phyloP scores from a whole-genome alignment of 108 stramenopile species.

The Cyclotella baltica region DNA sequence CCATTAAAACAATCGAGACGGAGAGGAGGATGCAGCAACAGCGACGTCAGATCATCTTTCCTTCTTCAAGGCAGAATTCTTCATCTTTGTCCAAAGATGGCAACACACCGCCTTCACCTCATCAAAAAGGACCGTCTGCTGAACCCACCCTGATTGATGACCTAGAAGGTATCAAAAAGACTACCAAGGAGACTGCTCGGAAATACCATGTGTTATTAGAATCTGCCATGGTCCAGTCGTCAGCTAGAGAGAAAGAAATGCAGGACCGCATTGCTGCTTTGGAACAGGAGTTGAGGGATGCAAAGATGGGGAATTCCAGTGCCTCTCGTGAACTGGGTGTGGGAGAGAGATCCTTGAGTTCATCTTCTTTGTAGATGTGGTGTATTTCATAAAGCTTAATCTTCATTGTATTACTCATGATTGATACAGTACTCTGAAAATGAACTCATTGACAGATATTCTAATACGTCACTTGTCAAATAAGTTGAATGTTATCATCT shows the following conservation, averaged over 20 bases:
- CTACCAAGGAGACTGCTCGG: constrained; percentile 11
- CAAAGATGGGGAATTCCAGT: neutral
- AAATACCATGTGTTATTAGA: constrained; percentile 37
- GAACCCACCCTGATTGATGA: constrained; percentile 2
- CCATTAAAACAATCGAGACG: constrained; percentile 51
- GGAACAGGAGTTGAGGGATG: constrained; percentile 72
- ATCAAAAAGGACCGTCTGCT: neutral
- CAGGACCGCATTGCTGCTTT: constrained; percentile 64
- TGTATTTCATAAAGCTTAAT: too few relatives aligned
- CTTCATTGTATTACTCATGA: too few relatives aligned
- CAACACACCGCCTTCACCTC: constrained; percentile 25
- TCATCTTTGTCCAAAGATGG: neutral
- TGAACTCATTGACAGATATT: too few relatives aligned
- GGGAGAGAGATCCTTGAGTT: too few relatives aligned
- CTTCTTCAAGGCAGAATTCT: constrained; percentile 24
- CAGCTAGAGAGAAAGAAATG: constrained; percentile 51
- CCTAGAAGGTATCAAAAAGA: constrained; percentile 20
- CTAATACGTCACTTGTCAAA: too few relatives aligned
- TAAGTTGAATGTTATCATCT: too few relatives aligned
- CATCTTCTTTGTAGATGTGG: too few relatives aligned
- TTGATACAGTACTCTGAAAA: too few relatives aligned
- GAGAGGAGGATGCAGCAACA: constrained; percentile 53
- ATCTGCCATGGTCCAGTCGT: constrained; percentile 34
- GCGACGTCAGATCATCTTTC: constrained; percentile 71
- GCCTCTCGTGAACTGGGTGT: neutral